Evolutionary conservation across 1,284 basidiomycete species (phyloP).

Genomic region (Cryptococcus floricola): DNA sequence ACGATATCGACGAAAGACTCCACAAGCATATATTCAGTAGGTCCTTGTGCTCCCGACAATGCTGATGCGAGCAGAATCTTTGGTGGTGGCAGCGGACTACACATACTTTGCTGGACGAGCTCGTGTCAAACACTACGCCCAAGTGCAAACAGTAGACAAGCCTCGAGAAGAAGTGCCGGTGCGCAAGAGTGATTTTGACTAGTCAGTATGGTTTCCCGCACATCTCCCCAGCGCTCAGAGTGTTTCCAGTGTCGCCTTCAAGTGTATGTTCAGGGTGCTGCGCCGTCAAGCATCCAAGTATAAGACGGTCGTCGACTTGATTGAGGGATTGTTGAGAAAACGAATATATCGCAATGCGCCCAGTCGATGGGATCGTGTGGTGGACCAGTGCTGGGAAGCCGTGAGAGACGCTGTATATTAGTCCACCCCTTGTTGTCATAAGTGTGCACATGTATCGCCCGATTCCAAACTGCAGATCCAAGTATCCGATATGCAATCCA

Average conservation of each 20-base stretch:
- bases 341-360: slow-evolving; percentile 5
- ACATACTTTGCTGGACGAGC: slow-evolving; percentile 40
- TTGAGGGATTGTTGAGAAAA: slow-evolving; percentile 16
- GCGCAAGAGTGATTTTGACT: background rate
- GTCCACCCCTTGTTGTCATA: background rate
- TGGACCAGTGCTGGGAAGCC: slow-evolving; percentile 19
- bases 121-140: slow-evolving; percentile 30
- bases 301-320: slow-evolving; percentile 18
- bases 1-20: slow-evolving; percentile 36
- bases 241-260: slow-evolving; percentile 65
- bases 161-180: slow-evolving; percentile 1
- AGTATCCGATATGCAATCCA: slow-evolving; percentile 12
- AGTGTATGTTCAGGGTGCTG: slow-evolving; percentile 68
- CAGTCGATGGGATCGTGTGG: background rate
- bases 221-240: background rate
- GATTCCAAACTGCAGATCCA: background rate
- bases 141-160: slow-evolving; percentile 52
- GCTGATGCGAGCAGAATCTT: slow-evolving; percentile 17
- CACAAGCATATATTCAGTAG: slow-evolving; percentile 13
- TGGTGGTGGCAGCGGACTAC: slow-evolving; percentile 32
- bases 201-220: background rate
- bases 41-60: slow-evolving; percentile 35
- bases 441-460: background rate
- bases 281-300: slow-evolving; percentile 51
- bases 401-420: slow-evolving; percentile 27